Conservation (phyloP, 2,329 filamentous ascomycete genomes). For the Ascosphaera aggregata region DNA sequence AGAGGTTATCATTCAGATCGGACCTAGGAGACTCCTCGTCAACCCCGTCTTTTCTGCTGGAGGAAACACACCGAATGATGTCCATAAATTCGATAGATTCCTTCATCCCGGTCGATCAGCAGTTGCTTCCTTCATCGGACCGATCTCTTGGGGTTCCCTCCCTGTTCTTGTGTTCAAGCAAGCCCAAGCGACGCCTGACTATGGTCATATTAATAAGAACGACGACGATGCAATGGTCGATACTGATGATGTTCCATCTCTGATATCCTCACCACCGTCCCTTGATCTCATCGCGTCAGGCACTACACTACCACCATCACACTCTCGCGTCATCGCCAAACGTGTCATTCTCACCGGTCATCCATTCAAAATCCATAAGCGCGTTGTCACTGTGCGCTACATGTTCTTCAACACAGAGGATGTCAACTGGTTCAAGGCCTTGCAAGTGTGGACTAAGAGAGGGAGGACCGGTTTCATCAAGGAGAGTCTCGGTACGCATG, state of each 20-base stretch:
- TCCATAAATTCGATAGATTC: conserved; percentile 89
- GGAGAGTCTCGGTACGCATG: conserved; percentile 83
- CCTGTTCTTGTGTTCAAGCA: conserved; percentile 71
- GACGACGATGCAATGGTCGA: conserved; percentile 21
- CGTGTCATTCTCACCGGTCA: conserved; percentile 85
- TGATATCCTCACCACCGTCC: too few species aligned
- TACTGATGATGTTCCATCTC: too few species aligned
- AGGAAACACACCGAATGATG: conserved; percentile 85
- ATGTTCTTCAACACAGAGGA: conserved; percentile 99
- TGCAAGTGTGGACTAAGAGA: conserved; percentile 82
- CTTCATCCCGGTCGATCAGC: conserved; percentile 77
- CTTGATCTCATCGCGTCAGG: conserved; percentile 66
- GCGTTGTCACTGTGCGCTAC: conserved; percentile 86
- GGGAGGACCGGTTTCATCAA: conserved; percentile 82
- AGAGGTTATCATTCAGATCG: conserved; percentile 76
- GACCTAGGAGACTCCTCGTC: conserved; percentile 63
- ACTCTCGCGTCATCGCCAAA: conserved; percentile 67
- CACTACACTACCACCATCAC: conserved; percentile 56
- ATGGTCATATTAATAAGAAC: conserved; percentile 19
- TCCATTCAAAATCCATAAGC: conserved; percentile 97
- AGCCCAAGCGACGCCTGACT: conserved; percentile 10
- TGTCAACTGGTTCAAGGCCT: conserved; percentile 89
- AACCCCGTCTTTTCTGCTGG: conserved; percentile 75
- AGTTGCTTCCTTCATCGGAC: conserved; percentile 73
- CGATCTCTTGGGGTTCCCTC: conserved; percentile 79